phyloP scores from a whole-genome alignment of 768 basidiomycete species.

The Amanita pseudoporphyria region DNA sequence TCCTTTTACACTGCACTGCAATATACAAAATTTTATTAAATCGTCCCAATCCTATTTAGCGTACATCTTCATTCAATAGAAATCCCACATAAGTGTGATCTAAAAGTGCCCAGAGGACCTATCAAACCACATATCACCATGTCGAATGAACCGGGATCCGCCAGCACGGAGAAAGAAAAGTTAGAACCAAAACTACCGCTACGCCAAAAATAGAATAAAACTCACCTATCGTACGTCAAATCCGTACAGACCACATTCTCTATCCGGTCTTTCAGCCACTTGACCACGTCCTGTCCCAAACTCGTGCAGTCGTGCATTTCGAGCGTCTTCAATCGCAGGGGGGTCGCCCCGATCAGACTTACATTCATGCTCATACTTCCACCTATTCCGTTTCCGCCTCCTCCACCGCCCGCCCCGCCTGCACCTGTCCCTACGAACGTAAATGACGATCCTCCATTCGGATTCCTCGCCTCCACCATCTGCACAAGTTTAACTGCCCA shows the following conservation, averaged over 20 bases:
- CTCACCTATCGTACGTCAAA: constrained; percentile 39
- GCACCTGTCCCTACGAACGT: background rate
- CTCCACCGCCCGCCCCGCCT: background rate
- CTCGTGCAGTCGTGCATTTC: constrained; percentile 61
- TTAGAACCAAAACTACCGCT: background rate
- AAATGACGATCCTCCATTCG: constrained; percentile 27
- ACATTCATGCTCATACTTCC: background rate
- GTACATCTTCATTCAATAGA: no score
- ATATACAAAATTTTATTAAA: no score
- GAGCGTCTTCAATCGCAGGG: constrained; percentile 42
- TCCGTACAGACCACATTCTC: constrained; percentile 56
- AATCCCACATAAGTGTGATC: background rate
- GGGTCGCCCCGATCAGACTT: constrained; percentile 34
- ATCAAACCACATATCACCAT: background rate
- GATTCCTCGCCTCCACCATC: constrained; percentile 66
- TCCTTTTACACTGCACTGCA: no score
- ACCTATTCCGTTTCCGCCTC: background rate
- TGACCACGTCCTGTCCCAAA: constrained; percentile 59
- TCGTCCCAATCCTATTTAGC: no score
- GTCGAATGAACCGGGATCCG: constrained; percentile 2
- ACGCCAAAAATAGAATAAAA: constrained; percentile 5
- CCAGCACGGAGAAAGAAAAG: background rate
- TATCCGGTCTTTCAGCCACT: constrained; percentile 56
- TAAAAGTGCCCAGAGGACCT: background rate
- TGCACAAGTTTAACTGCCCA: constrained; percentile 60